A percentile compares a stretch with the other conserved stretches of the same genome.
Evolutionary conservation across 345 rosid species (phyloP).

Genomic region (Iberis pinnata): DNA sequence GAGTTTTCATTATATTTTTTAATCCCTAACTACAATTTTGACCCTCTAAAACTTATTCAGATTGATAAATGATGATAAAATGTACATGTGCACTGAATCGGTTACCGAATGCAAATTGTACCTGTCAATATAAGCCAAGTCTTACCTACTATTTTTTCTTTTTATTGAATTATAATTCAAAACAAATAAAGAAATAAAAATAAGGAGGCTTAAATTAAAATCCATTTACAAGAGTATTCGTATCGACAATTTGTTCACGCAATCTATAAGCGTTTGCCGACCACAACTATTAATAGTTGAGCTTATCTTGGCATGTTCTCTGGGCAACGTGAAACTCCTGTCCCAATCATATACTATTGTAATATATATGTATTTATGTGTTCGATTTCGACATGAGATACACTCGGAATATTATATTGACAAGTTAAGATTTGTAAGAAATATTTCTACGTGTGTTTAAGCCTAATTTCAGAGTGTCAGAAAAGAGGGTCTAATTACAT

Average conservation of each 20-base stretch:
- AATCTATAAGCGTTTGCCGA: conserved; percentile 24
- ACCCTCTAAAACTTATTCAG: neutral
- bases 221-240: neutral
- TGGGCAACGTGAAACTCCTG: conserved; percentile 18
- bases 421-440: too few species aligned
- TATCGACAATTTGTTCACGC: conserved; percentile 21
- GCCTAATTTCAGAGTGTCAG: too few species aligned
- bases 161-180: neutral
- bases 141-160: conserved; percentile 12
- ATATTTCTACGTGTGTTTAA: too few species aligned
- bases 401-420: too few species aligned
- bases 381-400: too few species aligned
- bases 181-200: neutral
- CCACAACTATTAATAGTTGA: conserved; percentile 16
- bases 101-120: conserved; percentile 10
- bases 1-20: too few species aligned
- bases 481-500: too few species aligned
- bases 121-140: conserved; percentile 4
- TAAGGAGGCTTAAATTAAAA: too few species aligned
- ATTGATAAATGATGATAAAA: neutral
- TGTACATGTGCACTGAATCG: conserved; percentile 13
- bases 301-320: conserved; percentile 14
- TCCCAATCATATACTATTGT: neutral
- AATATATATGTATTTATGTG: neutral
- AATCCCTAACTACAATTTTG: conserved; percentile 4